Conservation (phyloP, 352 stramenopile species). For the Elongisporangium prolatum region DNA sequence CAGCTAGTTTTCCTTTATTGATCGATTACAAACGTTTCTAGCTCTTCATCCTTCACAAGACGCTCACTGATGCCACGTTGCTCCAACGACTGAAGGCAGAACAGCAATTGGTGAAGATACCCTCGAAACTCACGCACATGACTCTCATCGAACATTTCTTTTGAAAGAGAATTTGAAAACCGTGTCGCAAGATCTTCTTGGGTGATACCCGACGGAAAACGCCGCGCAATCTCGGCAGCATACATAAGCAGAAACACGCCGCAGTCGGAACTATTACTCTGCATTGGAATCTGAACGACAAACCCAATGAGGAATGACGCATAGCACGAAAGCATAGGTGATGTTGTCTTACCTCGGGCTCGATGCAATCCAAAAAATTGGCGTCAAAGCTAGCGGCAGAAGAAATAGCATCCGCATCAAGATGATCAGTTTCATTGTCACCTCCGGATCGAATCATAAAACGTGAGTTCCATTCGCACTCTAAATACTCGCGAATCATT, state of each 20-base stretch:
- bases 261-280: conserved; percentile 94
- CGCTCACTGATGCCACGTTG: conserved; percentile 35
- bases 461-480: conserved; percentile 60
- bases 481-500: conserved; percentile 86
- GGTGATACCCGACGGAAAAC: conserved; percentile 49
- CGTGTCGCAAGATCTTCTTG: conserved; percentile 49
- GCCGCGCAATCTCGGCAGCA: conserved; percentile 49
- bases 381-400: not conserved
- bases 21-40: conserved; percentile 56
- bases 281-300: conserved; percentile 78
- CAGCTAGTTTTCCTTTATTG: conserved; percentile 4
- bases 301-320: conserved; percentile 5
- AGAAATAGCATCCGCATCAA: not conserved
- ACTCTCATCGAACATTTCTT: conserved; percentile 58
- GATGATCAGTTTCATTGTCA: conserved; percentile 18
- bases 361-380: conserved; percentile 12
- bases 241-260: conserved; percentile 85
- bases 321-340: too few relatives aligned
- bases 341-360: conserved; percentile 71
- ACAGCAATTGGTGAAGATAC: conserved; percentile 74
- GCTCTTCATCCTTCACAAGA: conserved; percentile 46
- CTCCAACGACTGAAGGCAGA: conserved; percentile 58
- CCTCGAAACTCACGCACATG: conserved; percentile 74
- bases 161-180: conserved; percentile 35
- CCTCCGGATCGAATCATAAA: conserved; percentile 7